Evolutionary conservation across 495 filamentous ascomycete genomes (phyloP).

Genomic region (Penicillium chermesinum): DNA sequence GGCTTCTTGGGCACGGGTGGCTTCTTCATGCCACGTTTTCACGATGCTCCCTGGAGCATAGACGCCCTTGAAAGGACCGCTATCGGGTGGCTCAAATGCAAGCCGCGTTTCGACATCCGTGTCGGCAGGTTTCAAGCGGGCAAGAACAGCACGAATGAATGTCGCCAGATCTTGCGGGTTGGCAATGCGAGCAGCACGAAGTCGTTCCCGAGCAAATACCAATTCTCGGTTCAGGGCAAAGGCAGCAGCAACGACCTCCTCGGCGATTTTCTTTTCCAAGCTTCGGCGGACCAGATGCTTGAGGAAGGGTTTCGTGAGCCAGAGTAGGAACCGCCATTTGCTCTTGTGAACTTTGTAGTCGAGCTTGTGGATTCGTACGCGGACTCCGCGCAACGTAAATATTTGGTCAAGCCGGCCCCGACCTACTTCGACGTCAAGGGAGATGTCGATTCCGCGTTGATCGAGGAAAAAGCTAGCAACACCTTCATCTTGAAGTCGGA

Average conservation of each 20-base stretch:
- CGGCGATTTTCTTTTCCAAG: slow-evolving; percentile 72
- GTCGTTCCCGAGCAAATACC: slow-evolving; percentile 76
- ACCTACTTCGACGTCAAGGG: slow-evolving; percentile 75
- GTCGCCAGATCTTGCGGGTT: slow-evolving; percentile 74
- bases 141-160: slow-evolving; percentile 75
- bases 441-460: slow-evolving; percentile 78
- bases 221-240: slow-evolving; percentile 77
- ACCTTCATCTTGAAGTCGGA: slow-evolving; percentile 70
- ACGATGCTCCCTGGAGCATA: slow-evolving; percentile 87
- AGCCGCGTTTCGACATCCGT: slow-evolving; percentile 68
- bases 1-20: slow-evolving; percentile 57
- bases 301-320: slow-evolving; percentile 81
- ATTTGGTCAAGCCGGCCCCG: slow-evolving; percentile 71
- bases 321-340: slow-evolving; percentile 69
- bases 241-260: slow-evolving; percentile 61
- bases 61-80: slow-evolving; percentile 71
- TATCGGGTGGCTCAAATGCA: slow-evolving; percentile 57
- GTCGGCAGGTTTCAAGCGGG: slow-evolving; percentile 66
- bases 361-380: slow-evolving; percentile 80
- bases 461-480: slow-evolving; percentile 82
- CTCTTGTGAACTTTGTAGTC: slow-evolving; percentile 69
- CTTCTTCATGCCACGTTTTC: slow-evolving; percentile 81
- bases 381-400: slow-evolving; percentile 67
- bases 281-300: slow-evolving; percentile 73
- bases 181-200: slow-evolving; percentile 78